Evolutionary conservation across 2,329 filamentous ascomycete genomes (phyloP).

Genomic region (Westerdykella aurantiaca): DNA sequence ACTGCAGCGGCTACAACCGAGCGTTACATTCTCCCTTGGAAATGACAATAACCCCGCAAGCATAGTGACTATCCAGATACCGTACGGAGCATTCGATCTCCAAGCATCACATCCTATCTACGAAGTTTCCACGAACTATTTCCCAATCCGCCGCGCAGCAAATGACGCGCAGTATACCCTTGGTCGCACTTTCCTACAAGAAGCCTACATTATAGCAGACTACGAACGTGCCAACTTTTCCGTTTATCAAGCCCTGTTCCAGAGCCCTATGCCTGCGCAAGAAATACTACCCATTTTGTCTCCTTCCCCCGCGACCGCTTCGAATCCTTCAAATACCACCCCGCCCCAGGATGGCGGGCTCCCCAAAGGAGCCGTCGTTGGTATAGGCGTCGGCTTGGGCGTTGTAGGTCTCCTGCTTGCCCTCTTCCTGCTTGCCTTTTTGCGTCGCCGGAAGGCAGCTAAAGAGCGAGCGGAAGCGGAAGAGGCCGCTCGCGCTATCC

Average conservation of each 20-base stretch:
- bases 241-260: conserved; percentile 23
- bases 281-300: too few relatives aligned
- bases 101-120: conserved; percentile 45
- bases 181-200: conserved; percentile 61
- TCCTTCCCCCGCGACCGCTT: conserved; percentile 3
- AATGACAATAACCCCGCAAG: conserved; percentile 8
- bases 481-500: too few relatives aligned
- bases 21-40: conserved; percentile 20
- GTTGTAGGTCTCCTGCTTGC: too few relatives aligned
- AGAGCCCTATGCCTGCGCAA: too few relatives aligned
- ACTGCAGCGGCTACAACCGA: conserved; percentile 19
- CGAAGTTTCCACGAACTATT: conserved; percentile 57
- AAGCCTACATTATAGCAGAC: conserved; percentile 46
- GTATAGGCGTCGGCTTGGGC: too few relatives aligned
- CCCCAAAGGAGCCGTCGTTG: too few relatives aligned
- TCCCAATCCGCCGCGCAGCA: conserved; percentile 53
- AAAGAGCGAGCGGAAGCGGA: too few relatives aligned
- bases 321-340: not conserved
- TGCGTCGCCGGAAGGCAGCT: too few relatives aligned
- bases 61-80: conserved; percentile 30
- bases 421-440: too few relatives aligned
- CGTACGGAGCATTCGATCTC: conserved; percentile 41
- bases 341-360: too few relatives aligned
- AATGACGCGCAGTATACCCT: conserved; percentile 52
- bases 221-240: conserved; percentile 39